Base-by-base conservation (phyloP, 768 basidiomycete species). In the Tricholoma furcatifolium region DNA sequence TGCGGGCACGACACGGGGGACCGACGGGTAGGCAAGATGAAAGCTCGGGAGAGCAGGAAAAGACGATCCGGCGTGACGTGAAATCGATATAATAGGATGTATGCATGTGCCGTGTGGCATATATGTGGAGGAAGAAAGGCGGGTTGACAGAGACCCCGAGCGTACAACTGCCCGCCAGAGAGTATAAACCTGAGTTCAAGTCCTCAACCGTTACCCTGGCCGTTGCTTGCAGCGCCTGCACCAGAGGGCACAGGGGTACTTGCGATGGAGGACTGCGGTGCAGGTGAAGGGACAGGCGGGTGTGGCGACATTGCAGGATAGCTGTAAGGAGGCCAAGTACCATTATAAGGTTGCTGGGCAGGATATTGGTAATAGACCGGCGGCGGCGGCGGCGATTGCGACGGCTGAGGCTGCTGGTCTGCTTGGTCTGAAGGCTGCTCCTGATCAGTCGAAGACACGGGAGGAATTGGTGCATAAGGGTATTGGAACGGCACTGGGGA, bases 251-350 rank as follows among this genome's bases (percentile, higher is more conserved):
- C 39, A 2, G 41, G 5, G 27, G 24, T 27, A 12, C 15, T 59
- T 59, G 58, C 54, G 58, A 59, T 56, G 58, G 55, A 59, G 48
- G 58, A 59, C 58, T 59, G 58, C 58, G 32, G 47, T 46, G 35
- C 27, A 47, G 43, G 50, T 54, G 14, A 39, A 11, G 43, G 30
- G 3, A 36, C 41, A 23, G 46, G 24, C 17, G 47, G 43, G 0
- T 45, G 44, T 8, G 41, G 14, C 27, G 47, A 36, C 43, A 50
- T 38, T n/a, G 41, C 43, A 14, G 54, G 18, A 34, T 59, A 55
- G 32, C 42, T 30, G n/a, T 58, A 59, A 6, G 50, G 14, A 1
- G 48, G 30, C 55, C 51, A 56, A 1, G 36, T 18, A 5, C 47
- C 40, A 27, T 32, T 24, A 10, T 55, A 54, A 8, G 15, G 12